Conservation (phyloP, 208 protist species). For the Leishmania turanica region DNA sequence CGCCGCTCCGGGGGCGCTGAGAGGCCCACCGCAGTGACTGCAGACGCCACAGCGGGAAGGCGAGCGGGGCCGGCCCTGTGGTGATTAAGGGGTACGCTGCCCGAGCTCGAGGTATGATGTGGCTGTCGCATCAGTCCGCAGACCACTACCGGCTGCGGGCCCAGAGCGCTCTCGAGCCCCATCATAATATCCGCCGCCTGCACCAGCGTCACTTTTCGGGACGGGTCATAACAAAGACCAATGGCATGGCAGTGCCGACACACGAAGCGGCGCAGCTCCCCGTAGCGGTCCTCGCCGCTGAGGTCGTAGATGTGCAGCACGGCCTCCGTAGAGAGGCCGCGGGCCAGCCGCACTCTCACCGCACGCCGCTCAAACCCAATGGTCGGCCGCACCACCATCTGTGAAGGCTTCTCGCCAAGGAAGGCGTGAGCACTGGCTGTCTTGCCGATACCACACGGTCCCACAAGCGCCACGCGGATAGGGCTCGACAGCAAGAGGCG, state of each 20-base stretch:
- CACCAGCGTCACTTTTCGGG: conserved; percentile 71
- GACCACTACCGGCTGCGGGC: conserved; percentile 80
- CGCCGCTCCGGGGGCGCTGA: background rate
- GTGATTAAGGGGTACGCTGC: background rate
- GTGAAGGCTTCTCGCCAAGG: conserved; percentile 22
- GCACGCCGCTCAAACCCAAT: conserved; percentile 60
- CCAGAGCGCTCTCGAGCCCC: conserved; percentile 60
- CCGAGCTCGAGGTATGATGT: background rate
- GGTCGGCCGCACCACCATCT: conserved; percentile 47
- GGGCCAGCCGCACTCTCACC: conserved; percentile 43
- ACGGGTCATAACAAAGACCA: conserved; percentile 80
- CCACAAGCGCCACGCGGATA: conserved; percentile 77
- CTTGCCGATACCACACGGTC: conserved; percentile 74
- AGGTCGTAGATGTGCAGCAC: conserved; percentile 77
- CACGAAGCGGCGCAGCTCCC: conserved; percentile 72
- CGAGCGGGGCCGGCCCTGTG: background rate
- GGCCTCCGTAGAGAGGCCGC: conserved; percentile 57
- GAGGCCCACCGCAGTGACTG: background rate
- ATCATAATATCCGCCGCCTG: conserved; percentile 86
- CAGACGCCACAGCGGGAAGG: background rate
- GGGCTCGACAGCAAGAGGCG: conserved; percentile 74
- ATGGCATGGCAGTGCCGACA: conserved; percentile 76
- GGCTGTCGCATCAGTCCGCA: conserved; percentile 57
- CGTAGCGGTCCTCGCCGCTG: conserved; percentile 67
- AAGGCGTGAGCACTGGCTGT: conserved; percentile 56